Conservation (phyloP, 2,329 filamentous ascomycete genomes). For the Pseudocercospora musae region DNA sequence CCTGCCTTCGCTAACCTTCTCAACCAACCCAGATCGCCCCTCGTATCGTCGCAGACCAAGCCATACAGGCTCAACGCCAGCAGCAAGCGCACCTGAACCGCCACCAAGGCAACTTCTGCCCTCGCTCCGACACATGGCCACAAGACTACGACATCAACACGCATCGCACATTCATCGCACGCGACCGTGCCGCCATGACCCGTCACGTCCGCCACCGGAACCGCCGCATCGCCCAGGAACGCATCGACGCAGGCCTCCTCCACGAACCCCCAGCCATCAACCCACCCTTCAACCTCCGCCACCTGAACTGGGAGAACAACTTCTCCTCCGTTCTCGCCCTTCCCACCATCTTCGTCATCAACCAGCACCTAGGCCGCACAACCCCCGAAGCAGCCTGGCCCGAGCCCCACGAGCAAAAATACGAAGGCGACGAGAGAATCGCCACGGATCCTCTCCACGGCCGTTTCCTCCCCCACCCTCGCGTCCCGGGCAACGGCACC, state of each 20-base stretch:
- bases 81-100: neutral
- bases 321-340: constrained; percentile 35
- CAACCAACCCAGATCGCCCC: neutral
- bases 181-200: neutral
- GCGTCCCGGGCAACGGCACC: constrained; percentile 39
- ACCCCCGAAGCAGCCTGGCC: constrained; percentile 39
- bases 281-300: constrained; percentile 8
- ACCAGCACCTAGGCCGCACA: neutral
- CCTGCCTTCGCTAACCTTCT: neutral
- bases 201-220: neutral
- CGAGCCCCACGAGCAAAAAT: constrained; percentile 41
- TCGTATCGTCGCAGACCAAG: neutral
- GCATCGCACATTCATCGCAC: neutral
- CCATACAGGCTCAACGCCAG: neutral
- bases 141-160: neutral
- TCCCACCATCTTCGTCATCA: constrained; percentile 37
- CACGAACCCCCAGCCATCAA: neutral
- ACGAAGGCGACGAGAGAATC: constrained; percentile 48
- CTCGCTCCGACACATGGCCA: neutral
- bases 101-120: neutral
- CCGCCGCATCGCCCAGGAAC: neutral
- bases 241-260: neutral
- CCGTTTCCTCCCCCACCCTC: constrained; percentile 44
- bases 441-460: constrained; percentile 43
- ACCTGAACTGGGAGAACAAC: constrained; percentile 13